These are phyloP conservation scores for Cairneyella variabilis DNA, from an alignment of 495 filamentous ascomycete species.

Conservation along the genomic window DNA sequence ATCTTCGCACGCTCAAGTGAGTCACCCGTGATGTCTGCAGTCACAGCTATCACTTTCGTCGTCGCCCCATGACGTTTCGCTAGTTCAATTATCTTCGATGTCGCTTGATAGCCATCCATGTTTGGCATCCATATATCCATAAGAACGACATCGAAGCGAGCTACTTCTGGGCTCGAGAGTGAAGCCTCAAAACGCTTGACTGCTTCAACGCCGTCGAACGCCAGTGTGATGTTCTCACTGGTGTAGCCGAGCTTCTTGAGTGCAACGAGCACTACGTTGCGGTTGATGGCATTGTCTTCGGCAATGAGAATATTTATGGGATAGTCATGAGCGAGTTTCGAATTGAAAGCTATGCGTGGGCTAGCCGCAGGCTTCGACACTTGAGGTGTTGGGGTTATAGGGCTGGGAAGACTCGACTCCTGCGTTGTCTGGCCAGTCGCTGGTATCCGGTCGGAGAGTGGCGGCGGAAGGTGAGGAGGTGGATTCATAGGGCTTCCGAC, in stretches of 20 bases:
- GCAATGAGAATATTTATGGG: conserved; percentile 71
- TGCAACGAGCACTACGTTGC: conserved; percentile 68
- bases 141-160: conserved; percentile 60
- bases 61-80: conserved; percentile 23
- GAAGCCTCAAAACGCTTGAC: conserved; percentile 57
- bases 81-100: conserved; percentile 58
- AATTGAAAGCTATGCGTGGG: conserved; percentile 30
- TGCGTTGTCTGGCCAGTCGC: not conserved
- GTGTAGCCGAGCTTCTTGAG: conserved; percentile 66
- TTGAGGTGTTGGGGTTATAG: conserved; percentile 11
- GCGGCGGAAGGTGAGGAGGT: conserved; percentile 11
- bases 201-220: conserved; percentile 69
- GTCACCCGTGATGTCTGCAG: conserved; percentile 70
- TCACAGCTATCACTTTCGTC: conserved; percentile 60
- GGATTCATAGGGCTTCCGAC: not conserved
- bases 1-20: conserved; percentile 59
- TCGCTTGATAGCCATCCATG: conserved; percentile 79
- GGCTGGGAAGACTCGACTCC: not conserved
- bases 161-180: conserved; percentile 14
- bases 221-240: conserved; percentile 52
- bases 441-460: not conserved
- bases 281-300: conserved; percentile 79
- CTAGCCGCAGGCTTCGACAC: conserved; percentile 17
- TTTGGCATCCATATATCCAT: conserved; percentile 90
- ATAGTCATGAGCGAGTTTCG: conserved; percentile 49